Conservation (phyloP, 2,329 filamentous ascomycete genomes). For the Aureobasidium sp. region DNA sequence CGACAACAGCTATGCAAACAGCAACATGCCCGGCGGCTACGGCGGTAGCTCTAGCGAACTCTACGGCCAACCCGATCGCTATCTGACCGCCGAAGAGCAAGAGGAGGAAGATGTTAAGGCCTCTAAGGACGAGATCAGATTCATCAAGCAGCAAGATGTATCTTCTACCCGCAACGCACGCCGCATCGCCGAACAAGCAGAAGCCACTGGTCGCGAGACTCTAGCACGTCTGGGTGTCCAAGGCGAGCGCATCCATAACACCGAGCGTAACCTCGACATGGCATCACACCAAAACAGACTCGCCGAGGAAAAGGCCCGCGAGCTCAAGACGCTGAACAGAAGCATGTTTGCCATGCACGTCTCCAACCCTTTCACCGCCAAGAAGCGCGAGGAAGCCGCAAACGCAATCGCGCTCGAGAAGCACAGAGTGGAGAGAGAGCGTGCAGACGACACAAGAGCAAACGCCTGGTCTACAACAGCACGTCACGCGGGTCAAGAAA, state of each 20-base stretch:
- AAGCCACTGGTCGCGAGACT: conserved; percentile 65
- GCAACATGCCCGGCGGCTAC: conserved; percentile 18
- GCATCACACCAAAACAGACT: conserved; percentile 64
- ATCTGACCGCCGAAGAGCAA: conserved; percentile 76
- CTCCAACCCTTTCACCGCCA: conserved; percentile 55
- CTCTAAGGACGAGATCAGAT: conserved; percentile 66
- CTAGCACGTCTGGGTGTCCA: conserved; percentile 69
- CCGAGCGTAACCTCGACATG: conserved; percentile 74
- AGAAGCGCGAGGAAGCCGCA: conserved; percentile 49
- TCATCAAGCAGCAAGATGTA: conserved; percentile 71
- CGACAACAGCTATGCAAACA: conserved; percentile 25
- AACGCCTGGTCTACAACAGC: conserved; percentile 49
- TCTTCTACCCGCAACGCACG: conserved; percentile 64
- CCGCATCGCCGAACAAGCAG: conserved; percentile 58
- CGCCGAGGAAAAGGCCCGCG: conserved; percentile 71
- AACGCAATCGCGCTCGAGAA: conserved; percentile 65
- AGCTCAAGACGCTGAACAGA: conserved; percentile 77
- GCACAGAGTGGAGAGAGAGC: conserved; percentile 50
- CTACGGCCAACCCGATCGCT: conserved; percentile 59
- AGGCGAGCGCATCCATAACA: conserved; percentile 73
- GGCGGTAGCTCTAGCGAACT: conserved; percentile 20
- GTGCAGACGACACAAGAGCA: conserved; percentile 49
- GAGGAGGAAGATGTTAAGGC: conserved; percentile 66
- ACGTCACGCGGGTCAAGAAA: conserved; percentile 57
- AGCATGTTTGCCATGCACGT: conserved; percentile 70